phyloP scores from a whole-genome alignment of 179 eudicot genomes.

The Gypsophila paniculata region DNA sequence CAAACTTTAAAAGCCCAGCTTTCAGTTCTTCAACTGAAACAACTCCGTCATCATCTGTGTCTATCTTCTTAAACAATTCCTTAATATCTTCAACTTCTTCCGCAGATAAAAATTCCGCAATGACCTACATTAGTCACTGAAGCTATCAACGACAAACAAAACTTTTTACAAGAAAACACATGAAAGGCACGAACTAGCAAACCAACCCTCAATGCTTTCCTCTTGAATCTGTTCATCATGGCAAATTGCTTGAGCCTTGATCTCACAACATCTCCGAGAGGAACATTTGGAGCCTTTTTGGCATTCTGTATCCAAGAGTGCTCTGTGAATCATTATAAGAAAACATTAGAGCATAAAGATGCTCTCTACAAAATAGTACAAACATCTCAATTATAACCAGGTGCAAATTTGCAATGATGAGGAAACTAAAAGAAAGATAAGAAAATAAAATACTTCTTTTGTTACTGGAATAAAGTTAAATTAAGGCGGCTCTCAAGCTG shows the following conservation, averaged over 20 bases:
- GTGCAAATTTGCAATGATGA: background rate
- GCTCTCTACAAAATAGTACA: background rate
- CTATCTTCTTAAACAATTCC: constrained; percentile 75
- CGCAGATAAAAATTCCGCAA: constrained; percentile 76
- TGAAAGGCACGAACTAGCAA: constrained; percentile 4
- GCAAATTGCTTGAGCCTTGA: constrained; percentile 91
- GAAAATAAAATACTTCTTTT: background rate
- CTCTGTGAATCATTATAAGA: constrained; percentile 35
- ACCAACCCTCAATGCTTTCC: constrained; percentile 81
- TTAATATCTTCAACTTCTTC: constrained; percentile 86
- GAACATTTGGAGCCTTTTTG: constrained; percentile 84
- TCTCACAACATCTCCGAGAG: constrained; percentile 83
- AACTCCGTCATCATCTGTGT: constrained; percentile 69
- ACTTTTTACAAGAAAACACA: background rate
- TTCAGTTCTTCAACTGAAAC: constrained; percentile 73
- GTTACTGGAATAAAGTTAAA: background rate
- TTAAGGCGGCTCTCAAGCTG: background rate
- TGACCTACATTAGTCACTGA: constrained; percentile 45
- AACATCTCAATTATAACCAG: constrained; percentile 4
- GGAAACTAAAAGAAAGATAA: background rate
- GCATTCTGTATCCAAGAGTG: constrained; percentile 94
- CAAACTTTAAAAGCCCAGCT: constrained; percentile 61
- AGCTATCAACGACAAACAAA: constrained; percentile 9
- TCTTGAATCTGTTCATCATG: constrained; percentile 89
- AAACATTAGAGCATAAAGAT: background rate